Conservation (phyloP, 2,329 filamentous ascomycete species). For the Pyrenochaeta sp. region DNA sequence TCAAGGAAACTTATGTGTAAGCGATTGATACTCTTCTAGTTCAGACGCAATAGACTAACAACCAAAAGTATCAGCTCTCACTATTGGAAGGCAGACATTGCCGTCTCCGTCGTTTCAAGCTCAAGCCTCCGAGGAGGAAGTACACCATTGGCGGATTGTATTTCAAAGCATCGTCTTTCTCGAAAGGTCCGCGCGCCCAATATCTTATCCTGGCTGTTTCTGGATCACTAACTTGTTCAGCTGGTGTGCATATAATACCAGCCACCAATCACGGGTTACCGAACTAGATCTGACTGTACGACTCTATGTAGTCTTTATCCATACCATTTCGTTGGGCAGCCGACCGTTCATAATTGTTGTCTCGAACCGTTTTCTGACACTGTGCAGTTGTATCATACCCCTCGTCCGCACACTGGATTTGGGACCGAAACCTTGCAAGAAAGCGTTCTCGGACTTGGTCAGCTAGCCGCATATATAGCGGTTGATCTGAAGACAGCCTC, state of each 20-base stretch:
- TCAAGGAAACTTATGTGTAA: slow-evolving; percentile 10
- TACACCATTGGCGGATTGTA: slow-evolving; percentile 9
- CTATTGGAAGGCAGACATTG: slow-evolving; percentile 8
- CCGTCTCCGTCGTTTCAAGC: slow-evolving; percentile 3
- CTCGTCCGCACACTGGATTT: background rate
- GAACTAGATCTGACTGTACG: slow-evolving; percentile 11
- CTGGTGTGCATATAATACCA: slow-evolving; percentile 16
- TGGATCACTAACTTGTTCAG: slow-evolving; percentile 6
- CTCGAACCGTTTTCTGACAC: slow-evolving; percentile 1
- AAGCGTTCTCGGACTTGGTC: slow-evolving; percentile 12
- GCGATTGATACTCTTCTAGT: background rate
- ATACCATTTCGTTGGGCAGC: background rate
- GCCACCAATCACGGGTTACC: slow-evolving; percentile 9
- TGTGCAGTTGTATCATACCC: slow-evolving; percentile 7
- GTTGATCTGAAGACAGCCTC: slow-evolving; percentile 10
- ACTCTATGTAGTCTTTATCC: slow-evolving; percentile 1
- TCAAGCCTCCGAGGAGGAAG: slow-evolving; percentile 2
- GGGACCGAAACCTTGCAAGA: slow-evolving; percentile 1
- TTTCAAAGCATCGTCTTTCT: slow-evolving; percentile 11
- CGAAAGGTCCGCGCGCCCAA: slow-evolving; percentile 6
- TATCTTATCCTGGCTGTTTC: background rate
- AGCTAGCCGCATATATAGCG: slow-evolving; percentile 13
- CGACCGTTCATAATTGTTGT: background rate
- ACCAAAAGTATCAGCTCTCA: slow-evolving; percentile 7
- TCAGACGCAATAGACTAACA: slow-evolving; percentile 1